Conservation (phyloP, 2,329 filamentous ascomycete genomes). For the Fusarium pilosicola region DNA sequence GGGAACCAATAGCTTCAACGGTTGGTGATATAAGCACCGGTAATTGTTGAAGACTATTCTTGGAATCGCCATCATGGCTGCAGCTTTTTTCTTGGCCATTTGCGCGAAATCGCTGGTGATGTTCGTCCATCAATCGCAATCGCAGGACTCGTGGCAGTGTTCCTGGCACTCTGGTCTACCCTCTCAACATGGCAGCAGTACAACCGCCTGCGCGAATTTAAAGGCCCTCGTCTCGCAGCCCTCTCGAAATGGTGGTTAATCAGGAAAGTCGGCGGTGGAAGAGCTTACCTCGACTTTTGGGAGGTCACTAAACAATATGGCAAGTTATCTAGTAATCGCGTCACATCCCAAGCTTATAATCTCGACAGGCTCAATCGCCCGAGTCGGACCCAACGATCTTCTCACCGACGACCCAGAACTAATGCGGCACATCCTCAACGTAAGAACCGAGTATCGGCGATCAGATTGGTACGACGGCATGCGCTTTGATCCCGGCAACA, state of each 20-base stretch:
- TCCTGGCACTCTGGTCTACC: slow-evolving; percentile 21
- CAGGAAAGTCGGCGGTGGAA: slow-evolving; percentile 45
- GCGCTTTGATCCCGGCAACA: slow-evolving; percentile 61
- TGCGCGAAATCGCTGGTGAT: not conserved
- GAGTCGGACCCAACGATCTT: slow-evolving; percentile 55
- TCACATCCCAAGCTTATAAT: not conserved
- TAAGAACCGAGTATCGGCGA: slow-evolving; percentile 48
- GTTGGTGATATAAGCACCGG: not conserved
- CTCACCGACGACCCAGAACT: slow-evolving; percentile 53
- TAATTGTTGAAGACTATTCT: not conserved
- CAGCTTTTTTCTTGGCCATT: not conserved
- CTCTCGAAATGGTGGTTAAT: slow-evolving; percentile 56
- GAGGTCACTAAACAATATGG: slow-evolving; percentile 50
- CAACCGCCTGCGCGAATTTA: slow-evolving; percentile 52
- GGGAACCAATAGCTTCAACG: not conserved
- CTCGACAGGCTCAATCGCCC: slow-evolving; percentile 47
- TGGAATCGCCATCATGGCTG: slow-evolving; percentile 8
- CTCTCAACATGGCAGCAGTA: slow-evolving; percentile 44
- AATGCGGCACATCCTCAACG: slow-evolving; percentile 48
- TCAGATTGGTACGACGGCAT: slow-evolving; percentile 59
- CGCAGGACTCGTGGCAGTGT: not conserved
- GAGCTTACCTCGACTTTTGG: slow-evolving; percentile 50
- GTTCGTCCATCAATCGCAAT: slow-evolving; percentile 18
- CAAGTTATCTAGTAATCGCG: slow-evolving; percentile 16
- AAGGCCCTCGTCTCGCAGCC: slow-evolving; percentile 50